These are phyloP conservation scores for Erysiphe pulchra DNA, from an alignment of 2,329 filamentous ascomycete species.

Conservation along the genomic window DNA sequence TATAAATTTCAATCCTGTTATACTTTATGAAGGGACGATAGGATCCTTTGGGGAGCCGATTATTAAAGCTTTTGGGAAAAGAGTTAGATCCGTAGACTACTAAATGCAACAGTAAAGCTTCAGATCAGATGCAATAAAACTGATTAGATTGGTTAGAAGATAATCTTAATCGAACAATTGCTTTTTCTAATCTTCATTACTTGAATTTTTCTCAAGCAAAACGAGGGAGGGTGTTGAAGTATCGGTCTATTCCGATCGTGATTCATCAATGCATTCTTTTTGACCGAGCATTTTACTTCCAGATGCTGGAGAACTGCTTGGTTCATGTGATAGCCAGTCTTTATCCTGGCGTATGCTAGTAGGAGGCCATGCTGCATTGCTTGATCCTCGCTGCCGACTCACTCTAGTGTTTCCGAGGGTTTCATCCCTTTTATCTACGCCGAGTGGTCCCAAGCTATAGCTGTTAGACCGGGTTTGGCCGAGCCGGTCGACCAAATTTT, in stretches of 20 bases:
- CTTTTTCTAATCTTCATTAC: neutral
- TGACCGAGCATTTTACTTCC: neutral
- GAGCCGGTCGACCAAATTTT: constrained; percentile 9
- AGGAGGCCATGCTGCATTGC: constrained; percentile 37
- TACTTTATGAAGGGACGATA: too few species aligned
- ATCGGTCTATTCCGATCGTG: neutral
- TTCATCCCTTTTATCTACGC: constrained; percentile 12
- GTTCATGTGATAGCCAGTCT: constrained; percentile 34
- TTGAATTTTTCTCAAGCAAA: too few species aligned
- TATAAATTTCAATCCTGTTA: too few species aligned
- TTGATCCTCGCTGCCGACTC: constrained; percentile 18
- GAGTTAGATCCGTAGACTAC: neutral
- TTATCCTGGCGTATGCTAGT: constrained; percentile 68
- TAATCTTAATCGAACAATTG: neutral
- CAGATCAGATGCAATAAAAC: neutral
- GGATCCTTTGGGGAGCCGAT: too few species aligned
- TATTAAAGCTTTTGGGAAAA: too few species aligned
- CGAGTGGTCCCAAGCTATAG: constrained; percentile 8
- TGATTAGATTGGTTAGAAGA: neutral
- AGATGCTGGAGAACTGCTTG: neutral
- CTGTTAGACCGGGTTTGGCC: constrained; percentile 19
- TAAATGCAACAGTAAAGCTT: neutral
- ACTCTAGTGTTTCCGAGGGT: constrained; percentile 31
- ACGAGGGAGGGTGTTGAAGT: neutral
- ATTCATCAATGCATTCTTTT: neutral